These are phyloP conservation scores for Blastocystis sp. DNA, from an alignment of 352 stramenopile genomes.

Conservation along the genomic window DNA sequence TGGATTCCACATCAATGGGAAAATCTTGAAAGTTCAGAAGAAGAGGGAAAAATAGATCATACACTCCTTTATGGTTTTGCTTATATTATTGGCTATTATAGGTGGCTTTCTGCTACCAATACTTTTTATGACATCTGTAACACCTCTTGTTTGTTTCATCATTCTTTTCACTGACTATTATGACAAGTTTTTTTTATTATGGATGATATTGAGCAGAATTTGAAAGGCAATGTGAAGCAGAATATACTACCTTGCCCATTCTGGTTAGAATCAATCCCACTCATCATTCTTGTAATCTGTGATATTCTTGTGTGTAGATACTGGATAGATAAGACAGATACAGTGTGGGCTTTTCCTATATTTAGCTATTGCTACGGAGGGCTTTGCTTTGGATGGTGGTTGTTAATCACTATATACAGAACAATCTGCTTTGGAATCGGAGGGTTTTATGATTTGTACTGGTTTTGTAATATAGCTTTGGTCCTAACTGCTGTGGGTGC, in stretches of 20 bases:
- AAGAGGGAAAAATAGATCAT: neutral
- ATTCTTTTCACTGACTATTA: neutral
- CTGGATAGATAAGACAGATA: neutral
- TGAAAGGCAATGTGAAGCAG: neutral
- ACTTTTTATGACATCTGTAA: neutral
- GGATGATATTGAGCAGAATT: slow-evolving; percentile 23
- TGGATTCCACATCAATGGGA: slow-evolving; percentile 11
- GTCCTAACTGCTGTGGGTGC: neutral
- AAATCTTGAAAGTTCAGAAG: slow-evolving; percentile 36
- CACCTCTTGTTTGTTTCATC: neutral
- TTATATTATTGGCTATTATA: neutral
- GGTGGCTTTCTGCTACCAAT: neutral
- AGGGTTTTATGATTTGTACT: slow-evolving; percentile 59
- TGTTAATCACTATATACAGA: neutral
- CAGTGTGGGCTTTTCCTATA: neutral
- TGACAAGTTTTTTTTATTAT: neutral
- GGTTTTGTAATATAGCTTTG: slow-evolving; percentile 54
- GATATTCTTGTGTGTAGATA: neutral
- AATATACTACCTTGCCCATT: neutral
- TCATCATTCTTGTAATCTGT: neutral
- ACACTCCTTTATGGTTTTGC: no score
- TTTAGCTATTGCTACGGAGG: neutral
- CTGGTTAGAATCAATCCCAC: slow-evolving; percentile 35
- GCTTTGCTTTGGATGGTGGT: slow-evolving; percentile 20
- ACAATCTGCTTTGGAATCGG: slow-evolving; percentile 6